These are phyloP conservation scores for Oehlia diaphana DNA, from an alignment of 192 early-diverging fungal genomes.

Conservation along the genomic window DNA sequence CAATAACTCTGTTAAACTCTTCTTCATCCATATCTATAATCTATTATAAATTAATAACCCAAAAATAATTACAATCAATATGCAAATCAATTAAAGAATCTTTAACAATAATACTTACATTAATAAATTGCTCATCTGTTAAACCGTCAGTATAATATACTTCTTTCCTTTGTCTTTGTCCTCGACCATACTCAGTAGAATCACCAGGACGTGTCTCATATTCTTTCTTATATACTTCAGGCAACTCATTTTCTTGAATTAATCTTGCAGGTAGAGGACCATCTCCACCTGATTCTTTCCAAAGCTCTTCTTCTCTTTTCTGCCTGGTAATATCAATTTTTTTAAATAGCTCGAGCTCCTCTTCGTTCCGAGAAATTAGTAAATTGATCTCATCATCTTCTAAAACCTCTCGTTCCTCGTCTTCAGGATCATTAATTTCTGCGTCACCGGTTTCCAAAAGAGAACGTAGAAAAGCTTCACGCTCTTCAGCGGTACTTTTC, in stretches of 20 bases:
- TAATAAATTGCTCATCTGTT: conserved; percentile 90
- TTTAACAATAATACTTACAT: conserved; percentile 36
- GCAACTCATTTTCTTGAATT: conserved; percentile 84
- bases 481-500: conserved; percentile 89
- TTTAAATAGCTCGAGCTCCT: conserved; percentile 75
- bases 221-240: conserved; percentile 78
- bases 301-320: conserved; percentile 47
- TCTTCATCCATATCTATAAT: background rate
- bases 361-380: conserved; percentile 82
- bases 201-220: conserved; percentile 48
- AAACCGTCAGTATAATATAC: conserved; percentile 90
- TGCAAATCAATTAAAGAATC: background rate
- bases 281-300: conserved; percentile 52
- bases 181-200: conserved; percentile 66
- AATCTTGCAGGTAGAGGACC: conserved; percentile 74
- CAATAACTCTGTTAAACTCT: background rate
- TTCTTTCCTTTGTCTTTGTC: conserved; percentile 69
- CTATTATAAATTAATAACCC: background rate
- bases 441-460: conserved; percentile 66
- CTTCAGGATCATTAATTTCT: conserved; percentile 72
- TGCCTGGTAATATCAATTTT: conserved; percentile 76
- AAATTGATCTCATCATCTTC: conserved; percentile 92
- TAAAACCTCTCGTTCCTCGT: conserved; percentile 69
- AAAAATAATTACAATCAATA: background rate
- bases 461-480: conserved; percentile 85